These are phyloP conservation scores for Cadophora sp. DNA, from an alignment of 2,329 filamentous ascomycete species.

Conservation along the genomic window DNA sequence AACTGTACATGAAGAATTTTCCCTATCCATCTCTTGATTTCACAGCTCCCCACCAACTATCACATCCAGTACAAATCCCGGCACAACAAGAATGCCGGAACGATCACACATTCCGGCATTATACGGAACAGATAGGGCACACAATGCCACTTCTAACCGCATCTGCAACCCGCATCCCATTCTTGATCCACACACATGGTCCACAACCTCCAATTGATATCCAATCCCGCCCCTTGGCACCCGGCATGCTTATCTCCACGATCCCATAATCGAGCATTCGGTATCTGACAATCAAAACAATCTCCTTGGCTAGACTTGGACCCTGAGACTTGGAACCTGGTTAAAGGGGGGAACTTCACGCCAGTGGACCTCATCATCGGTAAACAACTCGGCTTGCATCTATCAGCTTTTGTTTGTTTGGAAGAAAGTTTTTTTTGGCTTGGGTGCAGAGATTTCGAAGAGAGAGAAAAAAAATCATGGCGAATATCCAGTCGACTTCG, in stretches of 20 bases:
- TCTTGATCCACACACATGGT: not conserved
- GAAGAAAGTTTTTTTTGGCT: not conserved
- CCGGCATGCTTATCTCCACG: conserved; percentile 6
- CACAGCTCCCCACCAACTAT: not conserved
- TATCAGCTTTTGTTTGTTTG: not conserved
- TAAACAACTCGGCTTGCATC: not conserved
- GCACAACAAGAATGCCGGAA: not conserved
- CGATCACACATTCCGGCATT: not conserved
- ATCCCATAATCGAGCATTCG: conserved; percentile 3
- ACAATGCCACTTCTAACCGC: conserved; percentile 5
- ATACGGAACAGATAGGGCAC: not conserved
- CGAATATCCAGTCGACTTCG: conserved; percentile 5
- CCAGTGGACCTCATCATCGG: not conserved
- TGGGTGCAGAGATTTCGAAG: no score
- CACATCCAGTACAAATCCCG: not conserved
- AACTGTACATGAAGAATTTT: not conserved
- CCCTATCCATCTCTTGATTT: no score
- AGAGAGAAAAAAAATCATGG: not conserved
- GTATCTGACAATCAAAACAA: not conserved
- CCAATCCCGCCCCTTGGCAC: conserved; percentile 8
- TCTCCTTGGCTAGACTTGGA: not conserved
- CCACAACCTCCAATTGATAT: conserved; percentile 2
- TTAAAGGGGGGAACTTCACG: not conserved
- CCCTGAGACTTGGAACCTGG: not conserved
- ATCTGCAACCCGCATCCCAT: not conserved